These are phyloP conservation scores for Salvia hispanica DNA, from an alignment of 257 asterid genomes.

Conservation along the genomic window DNA sequence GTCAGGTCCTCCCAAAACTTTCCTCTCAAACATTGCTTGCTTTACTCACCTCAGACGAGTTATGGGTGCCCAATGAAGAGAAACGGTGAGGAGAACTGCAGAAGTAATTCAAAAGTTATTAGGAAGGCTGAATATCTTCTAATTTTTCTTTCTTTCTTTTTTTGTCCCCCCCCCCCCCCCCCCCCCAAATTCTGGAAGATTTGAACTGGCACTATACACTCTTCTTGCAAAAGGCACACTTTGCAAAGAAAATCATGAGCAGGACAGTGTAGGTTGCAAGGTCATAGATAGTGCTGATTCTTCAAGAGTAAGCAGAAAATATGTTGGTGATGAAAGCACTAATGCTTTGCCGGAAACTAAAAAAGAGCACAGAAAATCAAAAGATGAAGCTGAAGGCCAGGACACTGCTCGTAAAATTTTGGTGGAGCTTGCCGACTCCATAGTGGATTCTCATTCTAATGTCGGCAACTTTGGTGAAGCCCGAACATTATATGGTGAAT, in stretches of 20 bases:
- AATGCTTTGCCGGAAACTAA: constrained; percentile 50
- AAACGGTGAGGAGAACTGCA: constrained; percentile 65
- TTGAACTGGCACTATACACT: constrained; percentile 77
- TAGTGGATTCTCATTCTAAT: constrained; percentile 61
- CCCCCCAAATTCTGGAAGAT: constrained; percentile 44
- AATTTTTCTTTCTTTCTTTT: constrained; percentile 5
- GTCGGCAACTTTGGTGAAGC: constrained; percentile 40
- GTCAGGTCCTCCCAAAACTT: constrained; percentile 93
- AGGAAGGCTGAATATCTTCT: constrained; percentile 24
- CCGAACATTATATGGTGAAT: constrained; percentile 43
- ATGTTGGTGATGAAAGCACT: constrained; percentile 43
- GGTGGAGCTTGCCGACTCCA: constrained; percentile 67
- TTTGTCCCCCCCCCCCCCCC: not conserved
- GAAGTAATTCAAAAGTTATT: constrained; percentile 22
- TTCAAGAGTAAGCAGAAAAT: constrained; percentile 46
- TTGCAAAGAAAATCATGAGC: constrained; percentile 57
- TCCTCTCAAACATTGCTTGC: constrained; percentile 90
- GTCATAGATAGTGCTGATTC: constrained; percentile 43
- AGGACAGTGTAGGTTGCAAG: constrained; percentile 49
- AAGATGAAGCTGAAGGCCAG: constrained; percentile 55
- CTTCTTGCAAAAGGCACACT: constrained; percentile 66
- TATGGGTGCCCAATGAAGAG: constrained; percentile 97
- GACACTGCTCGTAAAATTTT: constrained; percentile 58
- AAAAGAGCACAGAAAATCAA: constrained; percentile 42
- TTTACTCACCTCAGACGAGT: constrained; percentile 82